phyloP scores from a whole-genome alignment of 495 filamentous ascomycete species.

The Daldinia caldariorum region DNA sequence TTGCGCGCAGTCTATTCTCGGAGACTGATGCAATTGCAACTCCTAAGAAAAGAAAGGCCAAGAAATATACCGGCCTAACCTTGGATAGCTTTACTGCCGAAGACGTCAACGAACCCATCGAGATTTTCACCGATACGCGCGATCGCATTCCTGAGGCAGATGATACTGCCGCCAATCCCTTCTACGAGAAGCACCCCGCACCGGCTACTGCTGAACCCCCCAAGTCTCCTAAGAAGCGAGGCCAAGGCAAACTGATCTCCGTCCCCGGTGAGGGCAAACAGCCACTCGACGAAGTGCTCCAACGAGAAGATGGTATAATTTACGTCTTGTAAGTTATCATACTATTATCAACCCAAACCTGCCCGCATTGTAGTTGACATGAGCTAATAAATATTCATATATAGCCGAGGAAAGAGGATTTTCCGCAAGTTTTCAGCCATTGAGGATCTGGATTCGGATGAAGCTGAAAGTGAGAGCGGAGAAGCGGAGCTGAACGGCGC shows the following conservation, averaged over 20 bases:
- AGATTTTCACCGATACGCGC: slow-evolving; percentile 90
- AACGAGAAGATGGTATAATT: slow-evolving; percentile 79
- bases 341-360: slow-evolving; percentile 7
- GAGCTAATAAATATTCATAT: slow-evolving; percentile 40
- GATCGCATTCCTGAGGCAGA: slow-evolving; percentile 83
- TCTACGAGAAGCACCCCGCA: slow-evolving; percentile 61
- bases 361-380: slow-evolving; percentile 13
- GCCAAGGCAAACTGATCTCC: slow-evolving; percentile 55
- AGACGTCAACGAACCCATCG: slow-evolving; percentile 65
- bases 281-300: slow-evolving; percentile 68
- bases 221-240: slow-evolving; percentile 52
- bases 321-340: slow-evolving; percentile 81
- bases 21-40: slow-evolving; percentile 68
- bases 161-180: slow-evolving; percentile 75
- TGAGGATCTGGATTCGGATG: slow-evolving; percentile 26
- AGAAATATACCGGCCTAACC: slow-evolving; percentile 69
- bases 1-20: slow-evolving; percentile 80
- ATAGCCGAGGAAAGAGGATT: slow-evolving; percentile 88
- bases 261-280: slow-evolving; percentile 65
- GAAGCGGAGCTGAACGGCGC: slow-evolving; percentile 56
- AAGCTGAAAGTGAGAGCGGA: slow-evolving; percentile 50
- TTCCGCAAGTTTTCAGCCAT: slow-evolving; percentile 71
- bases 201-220: slow-evolving; percentile 36
- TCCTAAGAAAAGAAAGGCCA: slow-evolving; percentile 65
- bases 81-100: slow-evolving; percentile 76